Evolutionary conservation across 345 rosid species (phyloP).

Genomic region (Arabis hirsuta): DNA sequence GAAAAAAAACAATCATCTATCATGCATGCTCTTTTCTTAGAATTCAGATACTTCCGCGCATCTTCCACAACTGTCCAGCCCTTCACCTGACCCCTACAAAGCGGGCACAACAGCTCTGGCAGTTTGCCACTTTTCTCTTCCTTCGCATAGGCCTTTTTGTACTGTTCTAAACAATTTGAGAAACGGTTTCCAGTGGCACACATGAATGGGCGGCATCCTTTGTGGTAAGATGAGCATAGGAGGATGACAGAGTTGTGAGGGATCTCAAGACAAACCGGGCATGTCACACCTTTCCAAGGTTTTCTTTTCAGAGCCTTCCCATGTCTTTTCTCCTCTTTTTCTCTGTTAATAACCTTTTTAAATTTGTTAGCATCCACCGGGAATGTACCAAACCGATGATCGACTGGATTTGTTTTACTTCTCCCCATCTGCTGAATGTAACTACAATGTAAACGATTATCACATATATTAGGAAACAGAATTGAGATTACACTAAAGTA

Average conservation of each 20-base stretch:
- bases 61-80: conserved; percentile 86
- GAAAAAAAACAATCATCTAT: conserved; percentile 64
- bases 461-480: background rate
- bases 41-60: conserved; percentile 65
- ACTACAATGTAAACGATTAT: conserved; percentile 26
- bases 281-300: conserved; percentile 69
- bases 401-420: conserved; percentile 43
- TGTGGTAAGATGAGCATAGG: conserved; percentile 76
- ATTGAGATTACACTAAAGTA: conserved; percentile 11
- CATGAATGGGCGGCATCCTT: conserved; percentile 91
- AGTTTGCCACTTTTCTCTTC: conserved; percentile 54
- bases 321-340: conserved; percentile 36
- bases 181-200: conserved; percentile 83
- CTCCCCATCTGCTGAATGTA: conserved; percentile 54
- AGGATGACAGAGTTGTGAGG: conserved; percentile 92
- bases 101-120: conserved; percentile 77
- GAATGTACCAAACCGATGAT: conserved; percentile 34
- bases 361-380: conserved; percentile 34
- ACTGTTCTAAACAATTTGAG: conserved; percentile 90
- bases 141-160: conserved; percentile 73
- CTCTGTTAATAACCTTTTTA: conserved; percentile 41
- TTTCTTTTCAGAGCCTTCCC: conserved; percentile 54
- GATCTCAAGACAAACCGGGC: conserved; percentile 77
- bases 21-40: conserved; percentile 79
- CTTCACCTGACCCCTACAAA: conserved; percentile 89